These are phyloP conservation scores for Heimioporus sp. DNA, from an alignment of 768 basidiomycete genomes.

Conservation along the genomic window DNA sequence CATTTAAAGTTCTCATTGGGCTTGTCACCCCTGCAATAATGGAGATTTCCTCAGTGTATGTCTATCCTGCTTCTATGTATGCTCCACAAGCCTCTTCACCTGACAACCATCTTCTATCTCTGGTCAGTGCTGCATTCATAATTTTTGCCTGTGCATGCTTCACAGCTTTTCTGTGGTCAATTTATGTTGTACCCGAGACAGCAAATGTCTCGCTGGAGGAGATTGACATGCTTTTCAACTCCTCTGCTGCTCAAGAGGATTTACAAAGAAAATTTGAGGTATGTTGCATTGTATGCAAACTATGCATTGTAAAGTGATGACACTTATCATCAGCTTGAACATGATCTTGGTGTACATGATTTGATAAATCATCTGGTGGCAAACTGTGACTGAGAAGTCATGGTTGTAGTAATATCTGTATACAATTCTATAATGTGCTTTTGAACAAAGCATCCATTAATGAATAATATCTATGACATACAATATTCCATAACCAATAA, in stretches of 20 bases:
- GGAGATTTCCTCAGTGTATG: conserved; percentile 56
- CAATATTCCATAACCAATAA: no score
- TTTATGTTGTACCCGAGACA: conserved; percentile 70
- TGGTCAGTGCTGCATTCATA: conserved; percentile 60
- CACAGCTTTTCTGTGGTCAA: conserved; percentile 69
- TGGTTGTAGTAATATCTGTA: no score
- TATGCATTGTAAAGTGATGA: background rate
- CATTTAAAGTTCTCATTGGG: conserved; percentile 63
- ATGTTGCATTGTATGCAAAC: background rate
- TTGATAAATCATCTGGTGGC: conserved; percentile 40
- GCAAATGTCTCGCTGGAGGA: conserved; percentile 75
- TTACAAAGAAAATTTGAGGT: conserved; percentile 51
- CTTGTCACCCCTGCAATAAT: conserved; percentile 68
- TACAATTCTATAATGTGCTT: no score
- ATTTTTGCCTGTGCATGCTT: conserved; percentile 65
- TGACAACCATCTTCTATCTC: background rate
- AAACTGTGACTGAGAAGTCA: conserved; percentile 8
- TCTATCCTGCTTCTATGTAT: background rate
- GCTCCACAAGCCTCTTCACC: background rate
- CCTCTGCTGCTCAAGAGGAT: conserved; percentile 58
- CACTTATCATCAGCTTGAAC: conserved; percentile 47
- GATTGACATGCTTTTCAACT: conserved; percentile 66
- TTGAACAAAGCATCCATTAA: no score
- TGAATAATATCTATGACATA: no score
- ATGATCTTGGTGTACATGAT: conserved; percentile 49